Percentiles rank a stretch among this genome's conserved stretches.
These are phyloP conservation scores for Rubia yunnanensis DNA, from an alignment of 257 asterid species.

Conservation along the genomic window DNA sequence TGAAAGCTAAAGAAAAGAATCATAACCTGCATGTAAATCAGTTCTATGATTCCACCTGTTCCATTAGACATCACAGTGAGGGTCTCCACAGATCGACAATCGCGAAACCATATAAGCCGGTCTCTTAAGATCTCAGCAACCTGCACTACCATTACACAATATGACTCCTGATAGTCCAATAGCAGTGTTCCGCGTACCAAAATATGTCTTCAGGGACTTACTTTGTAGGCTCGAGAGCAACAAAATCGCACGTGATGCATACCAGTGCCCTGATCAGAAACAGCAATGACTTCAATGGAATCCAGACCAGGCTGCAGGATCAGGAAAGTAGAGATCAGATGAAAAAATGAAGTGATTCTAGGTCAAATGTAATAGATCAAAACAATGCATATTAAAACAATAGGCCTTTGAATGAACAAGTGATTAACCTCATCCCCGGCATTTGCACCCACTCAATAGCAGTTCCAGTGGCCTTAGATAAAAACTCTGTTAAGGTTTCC, in stretches of 20 bases:
- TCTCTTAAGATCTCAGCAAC: slow-evolving; percentile 96
- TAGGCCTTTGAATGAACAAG: background rate
- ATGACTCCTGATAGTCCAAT: background rate
- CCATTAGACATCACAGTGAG: slow-evolving; percentile 82
- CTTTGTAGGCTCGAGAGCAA: slow-evolving; percentile 88
- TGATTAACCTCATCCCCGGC: slow-evolving; percentile 95
- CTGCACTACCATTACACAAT: slow-evolving; percentile 24
- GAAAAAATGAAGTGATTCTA: background rate
- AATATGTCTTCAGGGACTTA: slow-evolving; percentile 24
- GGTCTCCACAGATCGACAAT: slow-evolving; percentile 86
- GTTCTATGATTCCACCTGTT: slow-evolving; percentile 87
- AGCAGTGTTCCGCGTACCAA: background rate
- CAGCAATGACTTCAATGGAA: slow-evolving; percentile 53
- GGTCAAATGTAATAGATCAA: background rate
- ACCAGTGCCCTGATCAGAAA: slow-evolving; percentile 52
- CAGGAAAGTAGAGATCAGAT: slow-evolving; percentile 2
- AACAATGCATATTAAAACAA: background rate
- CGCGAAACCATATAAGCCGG: slow-evolving; percentile 93
- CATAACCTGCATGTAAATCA: slow-evolving; percentile 90
- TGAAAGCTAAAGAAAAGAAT: background rate
- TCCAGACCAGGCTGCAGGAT: slow-evolving; percentile 59
- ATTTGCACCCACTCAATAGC: slow-evolving; percentile 99
- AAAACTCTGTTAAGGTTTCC: slow-evolving; percentile 99
- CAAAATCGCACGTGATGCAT: slow-evolving; percentile 99
- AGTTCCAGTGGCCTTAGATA: slow-evolving; percentile 99